Evolutionary conservation across 2,329 filamentous ascomycete species (phyloP).

Genomic region (Diaporthe eres): DNA sequence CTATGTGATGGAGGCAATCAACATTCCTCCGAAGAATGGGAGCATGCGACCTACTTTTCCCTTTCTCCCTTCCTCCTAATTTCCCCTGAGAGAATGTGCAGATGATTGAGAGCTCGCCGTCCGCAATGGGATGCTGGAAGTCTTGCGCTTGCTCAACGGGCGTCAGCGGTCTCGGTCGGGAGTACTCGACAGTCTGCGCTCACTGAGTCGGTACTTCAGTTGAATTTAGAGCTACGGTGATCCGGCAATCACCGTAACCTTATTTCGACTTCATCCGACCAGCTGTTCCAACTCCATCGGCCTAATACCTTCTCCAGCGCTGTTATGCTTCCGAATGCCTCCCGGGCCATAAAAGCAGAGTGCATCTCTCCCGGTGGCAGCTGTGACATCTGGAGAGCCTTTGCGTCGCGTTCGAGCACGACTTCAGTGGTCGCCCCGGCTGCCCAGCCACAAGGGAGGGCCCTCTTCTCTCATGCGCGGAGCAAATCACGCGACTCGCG

Average conservation of each 20-base stretch:
- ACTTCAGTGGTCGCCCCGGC: background rate
- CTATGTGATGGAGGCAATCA: background rate
- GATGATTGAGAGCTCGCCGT: background rate
- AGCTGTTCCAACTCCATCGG: too few relatives aligned
- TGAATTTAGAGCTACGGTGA: background rate
- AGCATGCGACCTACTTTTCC: background rate
- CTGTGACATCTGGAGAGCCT: background rate
- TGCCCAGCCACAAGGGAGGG: background rate
- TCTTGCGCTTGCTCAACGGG: background rate
- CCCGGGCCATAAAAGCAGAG: background rate
- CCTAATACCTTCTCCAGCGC: background rate
- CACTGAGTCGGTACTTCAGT: background rate
- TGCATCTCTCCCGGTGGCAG: background rate
- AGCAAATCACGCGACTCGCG: slow-evolving; percentile 26
- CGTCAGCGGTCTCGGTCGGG: background rate
- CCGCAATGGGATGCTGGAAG: background rate
- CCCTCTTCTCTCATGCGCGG: background rate
- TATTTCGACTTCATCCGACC: slow-evolving; percentile 27
- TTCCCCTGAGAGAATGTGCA: too few relatives aligned
- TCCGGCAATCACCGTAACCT: slow-evolving; percentile 21
- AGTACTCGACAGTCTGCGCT: background rate
- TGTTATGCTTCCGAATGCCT: background rate
- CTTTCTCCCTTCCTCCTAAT: background rate
- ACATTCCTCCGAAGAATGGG: background rate
- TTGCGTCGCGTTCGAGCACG: background rate